These are phyloP conservation scores for Naegleria gruberi DNA, from an alignment of 208 protist genomes.

Conservation along the genomic window DNA sequence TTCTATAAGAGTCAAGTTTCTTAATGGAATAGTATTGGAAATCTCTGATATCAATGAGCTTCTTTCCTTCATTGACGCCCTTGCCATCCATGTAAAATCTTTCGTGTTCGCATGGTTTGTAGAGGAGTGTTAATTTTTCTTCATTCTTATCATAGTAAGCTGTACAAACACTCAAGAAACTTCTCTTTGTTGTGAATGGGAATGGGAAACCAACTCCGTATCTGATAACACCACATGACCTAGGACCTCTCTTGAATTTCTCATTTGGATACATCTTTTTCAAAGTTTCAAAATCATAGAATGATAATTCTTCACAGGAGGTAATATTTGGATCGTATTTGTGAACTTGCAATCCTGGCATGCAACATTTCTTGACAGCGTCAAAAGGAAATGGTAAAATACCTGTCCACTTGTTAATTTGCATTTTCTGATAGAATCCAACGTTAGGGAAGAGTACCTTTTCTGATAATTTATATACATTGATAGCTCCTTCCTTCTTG, in stretches of 20 bases:
- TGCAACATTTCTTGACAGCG: neutral
- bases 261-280: neutral
- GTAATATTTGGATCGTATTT: conserved; percentile 4
- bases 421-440: neutral
- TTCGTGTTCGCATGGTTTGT: neutral
- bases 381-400: neutral
- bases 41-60: neutral
- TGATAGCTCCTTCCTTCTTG: neutral
- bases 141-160: neutral
- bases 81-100: neutral
- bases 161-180: neutral
- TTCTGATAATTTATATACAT: neutral
- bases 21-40: neutral
- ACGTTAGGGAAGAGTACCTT: neutral
- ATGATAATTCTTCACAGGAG: neutral
- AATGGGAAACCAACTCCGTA: neutral
- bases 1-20: neutral
- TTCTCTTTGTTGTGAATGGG: neutral
- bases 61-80: neutral
- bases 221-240: neutral
- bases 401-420: neutral
- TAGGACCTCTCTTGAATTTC: neutral
- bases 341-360: neutral
- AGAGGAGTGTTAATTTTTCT: neutral
- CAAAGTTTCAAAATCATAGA: neutral